These are phyloP conservation scores for Chlamydomonas schloesseri DNA, from an alignment of 139 green algal species.

Conservation along the genomic window DNA sequence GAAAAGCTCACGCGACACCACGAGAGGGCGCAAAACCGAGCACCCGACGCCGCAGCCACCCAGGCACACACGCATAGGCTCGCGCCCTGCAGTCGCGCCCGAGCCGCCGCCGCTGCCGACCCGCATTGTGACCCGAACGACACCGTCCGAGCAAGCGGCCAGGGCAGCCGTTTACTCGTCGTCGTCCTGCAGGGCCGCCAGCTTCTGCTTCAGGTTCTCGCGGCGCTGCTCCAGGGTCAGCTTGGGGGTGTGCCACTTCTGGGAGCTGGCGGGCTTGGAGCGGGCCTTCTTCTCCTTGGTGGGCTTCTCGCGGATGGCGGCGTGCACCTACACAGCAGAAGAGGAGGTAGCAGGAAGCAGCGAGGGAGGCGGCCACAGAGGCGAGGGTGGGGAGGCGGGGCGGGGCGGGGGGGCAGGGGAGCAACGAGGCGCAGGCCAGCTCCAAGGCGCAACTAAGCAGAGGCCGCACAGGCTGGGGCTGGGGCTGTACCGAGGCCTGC, in stretches of 20 bases:
- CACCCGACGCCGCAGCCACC: too few species aligned
- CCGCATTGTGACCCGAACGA: background rate
- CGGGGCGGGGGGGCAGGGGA: background rate
- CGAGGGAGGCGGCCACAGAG: background rate
- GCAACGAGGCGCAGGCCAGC: too few species aligned
- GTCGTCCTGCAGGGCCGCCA: conserved; percentile 71
- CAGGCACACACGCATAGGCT: too few species aligned
- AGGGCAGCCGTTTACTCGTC: conserved; percentile 62
- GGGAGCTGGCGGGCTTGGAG: conserved; percentile 78
- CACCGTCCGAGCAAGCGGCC: background rate
- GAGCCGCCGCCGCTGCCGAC: too few species aligned
- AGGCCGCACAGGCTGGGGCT: too few species aligned
- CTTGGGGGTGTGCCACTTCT: conserved; percentile 86
- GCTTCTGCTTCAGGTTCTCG: conserved; percentile 92
- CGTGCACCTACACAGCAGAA: too few species aligned
- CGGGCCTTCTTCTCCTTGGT: conserved; percentile 77
- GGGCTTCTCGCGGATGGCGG: conserved; percentile 92
- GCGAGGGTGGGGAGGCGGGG: background rate
- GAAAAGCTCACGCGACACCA: too few species aligned
- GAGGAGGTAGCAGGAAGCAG: background rate
- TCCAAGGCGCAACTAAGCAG: too few species aligned
- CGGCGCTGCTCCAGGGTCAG: conserved; percentile 97
- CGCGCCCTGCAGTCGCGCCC: too few species aligned
- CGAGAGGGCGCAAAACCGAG: too few species aligned
- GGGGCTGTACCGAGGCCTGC: too few species aligned